A percentile compares a stretch with the other conserved stretches of the same genome.
phyloP scores from a whole-genome alignment of 2,329 filamentous ascomycete genomes.

The Apiospora koreana region DNA sequence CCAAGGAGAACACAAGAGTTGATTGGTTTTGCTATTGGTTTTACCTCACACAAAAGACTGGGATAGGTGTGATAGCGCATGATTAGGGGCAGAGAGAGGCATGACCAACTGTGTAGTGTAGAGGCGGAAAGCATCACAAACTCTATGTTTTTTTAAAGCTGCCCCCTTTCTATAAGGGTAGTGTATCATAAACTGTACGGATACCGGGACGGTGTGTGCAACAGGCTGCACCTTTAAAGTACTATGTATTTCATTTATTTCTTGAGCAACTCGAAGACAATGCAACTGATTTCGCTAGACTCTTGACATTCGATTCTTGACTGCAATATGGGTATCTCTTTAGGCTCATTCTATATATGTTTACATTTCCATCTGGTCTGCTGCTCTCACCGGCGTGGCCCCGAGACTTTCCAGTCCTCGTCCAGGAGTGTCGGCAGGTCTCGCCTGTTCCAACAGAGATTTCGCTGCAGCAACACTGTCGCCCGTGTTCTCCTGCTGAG shows the following conservation, averaged over 20 bases:
- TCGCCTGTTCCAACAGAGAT: conserved; percentile 18
- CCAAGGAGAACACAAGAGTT: no score
- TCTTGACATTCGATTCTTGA: not conserved
- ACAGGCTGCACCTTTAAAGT: not conserved
- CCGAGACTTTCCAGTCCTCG: conserved; percentile 50
- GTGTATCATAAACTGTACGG: conserved; percentile 18
- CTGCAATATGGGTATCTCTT: conserved; percentile 1
- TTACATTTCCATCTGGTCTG: conserved; percentile 31
- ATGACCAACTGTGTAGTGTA: not conserved
- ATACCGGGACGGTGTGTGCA: conserved; percentile 4
- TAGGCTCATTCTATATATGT: conserved; percentile 1
- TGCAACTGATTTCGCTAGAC: conserved; percentile 2
- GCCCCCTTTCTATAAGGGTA: conserved; percentile 11
- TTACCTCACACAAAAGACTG: not conserved
- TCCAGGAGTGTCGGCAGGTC: conserved; percentile 18
- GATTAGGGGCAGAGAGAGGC: not conserved
- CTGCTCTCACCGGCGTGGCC: conserved; percentile 40
- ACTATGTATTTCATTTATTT: conserved; percentile 10
- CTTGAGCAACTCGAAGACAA: not conserved
- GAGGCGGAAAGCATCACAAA: conserved; percentile 1
- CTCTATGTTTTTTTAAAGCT: not conserved
- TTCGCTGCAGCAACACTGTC: conserved; percentile 24
- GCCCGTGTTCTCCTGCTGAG: not conserved
- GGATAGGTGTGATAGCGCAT: not conserved
- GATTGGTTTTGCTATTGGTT: not conserved